Percentiles rank a stretch among this genome's conserved stretches.
phyloP scores from a whole-genome alignment of 345 rosid genomes.

The Salix koriyanagi region DNA sequence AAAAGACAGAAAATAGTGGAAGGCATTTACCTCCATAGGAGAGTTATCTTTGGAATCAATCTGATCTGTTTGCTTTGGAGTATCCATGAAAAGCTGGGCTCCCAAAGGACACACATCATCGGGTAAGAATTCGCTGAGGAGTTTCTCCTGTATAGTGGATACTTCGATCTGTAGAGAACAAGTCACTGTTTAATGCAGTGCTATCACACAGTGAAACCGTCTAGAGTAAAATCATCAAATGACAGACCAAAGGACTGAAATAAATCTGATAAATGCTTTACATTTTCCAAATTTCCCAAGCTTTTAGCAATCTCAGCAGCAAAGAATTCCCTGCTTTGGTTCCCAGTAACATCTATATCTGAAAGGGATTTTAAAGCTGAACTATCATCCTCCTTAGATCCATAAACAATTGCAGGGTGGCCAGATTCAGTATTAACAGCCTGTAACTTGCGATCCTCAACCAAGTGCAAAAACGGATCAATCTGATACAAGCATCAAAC shows the following conservation, averaged over 20 bases:
- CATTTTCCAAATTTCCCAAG: conserved; percentile 55
- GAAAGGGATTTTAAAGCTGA: conserved; percentile 58
- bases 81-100: conserved; percentile 47
- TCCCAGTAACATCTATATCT: conserved; percentile 42
- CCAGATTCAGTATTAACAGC: conserved; percentile 40
- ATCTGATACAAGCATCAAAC: conserved; percentile 44
- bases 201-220: not conserved
- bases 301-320: conserved; percentile 64
- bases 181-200: conserved; percentile 8
- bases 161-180: conserved; percentile 53
- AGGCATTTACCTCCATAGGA: conserved; percentile 34
- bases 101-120: conserved; percentile 85
- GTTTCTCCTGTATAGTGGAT: conserved; percentile 47
- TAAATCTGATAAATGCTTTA: conserved; percentile 32
- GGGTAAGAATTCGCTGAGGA: conserved; percentile 69
- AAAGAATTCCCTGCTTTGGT: conserved; percentile 58
- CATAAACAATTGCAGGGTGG: conserved; percentile 39
- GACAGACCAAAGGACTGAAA: not conserved
- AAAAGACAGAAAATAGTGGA: conserved; percentile 5
- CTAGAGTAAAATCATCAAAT: not conserved
- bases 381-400: conserved; percentile 67
- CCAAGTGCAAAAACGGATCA: conserved; percentile 74
- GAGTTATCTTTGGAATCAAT: conserved; percentile 31
- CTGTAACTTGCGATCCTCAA: conserved; percentile 71
- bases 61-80: conserved; percentile 37